Base-by-base conservation (phyloP, 2,329 filamentous ascomycete genomes). In the Lasiodiplodia theobromae region DNA sequence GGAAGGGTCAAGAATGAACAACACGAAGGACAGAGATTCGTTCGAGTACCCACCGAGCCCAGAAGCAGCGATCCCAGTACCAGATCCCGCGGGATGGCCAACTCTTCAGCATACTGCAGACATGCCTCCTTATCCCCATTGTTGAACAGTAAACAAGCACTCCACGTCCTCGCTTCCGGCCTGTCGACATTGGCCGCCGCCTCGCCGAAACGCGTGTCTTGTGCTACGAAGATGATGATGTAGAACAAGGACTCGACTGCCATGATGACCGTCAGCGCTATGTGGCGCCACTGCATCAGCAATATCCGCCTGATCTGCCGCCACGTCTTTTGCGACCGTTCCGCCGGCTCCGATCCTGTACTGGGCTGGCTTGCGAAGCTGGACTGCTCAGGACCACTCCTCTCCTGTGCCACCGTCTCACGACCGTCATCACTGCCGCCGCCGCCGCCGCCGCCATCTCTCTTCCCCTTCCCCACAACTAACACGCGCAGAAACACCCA, bases 401-500 rank as follows among this genome's bases (percentile, higher is more conserved):
- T 25, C n/a, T 18, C 49, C n/a, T 16, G 60, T 28, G 21, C 7
- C 44, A 47, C 10, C 8, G 18, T 10, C 8, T 11, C 44, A 47
- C 44, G 18, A 3, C 18, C 47, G 21, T 28, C 18, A 34, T 23
- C 47, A 31, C 23, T 21, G 21, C 14, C 64, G 37, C 40, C 1
- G 8, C 51, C 51, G 4, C n/a, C 63, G n/a, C n/a, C n/a, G 18
- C 14, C 14, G 6, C 4, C 12, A 16, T 31, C 16, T 16, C 25
- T 12, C 44, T 40, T 18, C 31, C 47, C 21, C 11, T 34, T 40
- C 7, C 47, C 57, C 4, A 68, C 69, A 2, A 68, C 54, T 40
- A 77, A 68, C 6, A 73, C 73, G 0, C 77, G 73, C 10, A 79
- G 47, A 70, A 78, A 81, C 8, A 79, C 67, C 63, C 69, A 77